A percentile compares a stretch with the other conserved stretches of the same genome.
phyloP scores from a whole-genome alignment of 2,329 filamentous ascomycete species.

The Colletotrichum sublineola region DNA sequence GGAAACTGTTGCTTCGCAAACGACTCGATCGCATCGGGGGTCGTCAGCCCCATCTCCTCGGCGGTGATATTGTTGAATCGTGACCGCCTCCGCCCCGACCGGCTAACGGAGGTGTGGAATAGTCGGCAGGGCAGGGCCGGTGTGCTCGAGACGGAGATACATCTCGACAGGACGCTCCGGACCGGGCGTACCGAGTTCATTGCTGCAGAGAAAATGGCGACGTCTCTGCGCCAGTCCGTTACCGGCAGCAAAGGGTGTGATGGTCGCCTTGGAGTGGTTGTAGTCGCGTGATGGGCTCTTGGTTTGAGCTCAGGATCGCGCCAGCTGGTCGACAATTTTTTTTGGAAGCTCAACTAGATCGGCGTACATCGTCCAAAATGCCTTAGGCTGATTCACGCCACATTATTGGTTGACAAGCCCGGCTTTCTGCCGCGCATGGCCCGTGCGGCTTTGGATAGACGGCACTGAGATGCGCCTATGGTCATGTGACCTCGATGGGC shows the following conservation, averaged over 20 bases:
- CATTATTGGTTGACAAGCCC: conserved; percentile 25
- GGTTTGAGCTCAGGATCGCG: conserved; percentile 33
- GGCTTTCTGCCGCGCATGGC: conserved; percentile 1
- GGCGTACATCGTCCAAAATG: conserved; percentile 13
- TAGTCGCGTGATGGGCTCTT: conserved; percentile 34
- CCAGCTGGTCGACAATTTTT: conserved; percentile 44
- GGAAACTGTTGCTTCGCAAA: conserved; percentile 66
- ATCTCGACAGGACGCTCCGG: conserved; percentile 66
- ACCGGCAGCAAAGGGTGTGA: conserved; percentile 35
- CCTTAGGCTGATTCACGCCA: conserved; percentile 24
- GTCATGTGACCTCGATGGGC: conserved; percentile 22
- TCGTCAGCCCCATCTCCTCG: conserved; percentile 64
- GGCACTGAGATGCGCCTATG: background rate
- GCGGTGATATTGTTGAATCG: conserved; percentile 68
- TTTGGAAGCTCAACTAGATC: conserved; percentile 41
- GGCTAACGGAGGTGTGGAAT: conserved; percentile 66
- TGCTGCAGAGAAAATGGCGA: conserved; percentile 47
- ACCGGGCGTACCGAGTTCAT: conserved; percentile 70
- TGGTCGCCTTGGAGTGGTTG: conserved; percentile 25
- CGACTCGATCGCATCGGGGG: conserved; percentile 58
- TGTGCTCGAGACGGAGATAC: conserved; percentile 56
- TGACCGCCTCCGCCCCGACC: conserved; percentile 57
- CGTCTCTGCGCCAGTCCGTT: conserved; percentile 38
- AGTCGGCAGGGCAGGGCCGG: conserved; percentile 53
- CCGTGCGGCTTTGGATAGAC: background rate